A percentile compares a stretch with the other conserved stretches of the same genome.
These are phyloP conservation scores for Pleurotus salmoneostramineus DNA, from an alignment of 768 basidiomycete genomes.

Conservation along the genomic window DNA sequence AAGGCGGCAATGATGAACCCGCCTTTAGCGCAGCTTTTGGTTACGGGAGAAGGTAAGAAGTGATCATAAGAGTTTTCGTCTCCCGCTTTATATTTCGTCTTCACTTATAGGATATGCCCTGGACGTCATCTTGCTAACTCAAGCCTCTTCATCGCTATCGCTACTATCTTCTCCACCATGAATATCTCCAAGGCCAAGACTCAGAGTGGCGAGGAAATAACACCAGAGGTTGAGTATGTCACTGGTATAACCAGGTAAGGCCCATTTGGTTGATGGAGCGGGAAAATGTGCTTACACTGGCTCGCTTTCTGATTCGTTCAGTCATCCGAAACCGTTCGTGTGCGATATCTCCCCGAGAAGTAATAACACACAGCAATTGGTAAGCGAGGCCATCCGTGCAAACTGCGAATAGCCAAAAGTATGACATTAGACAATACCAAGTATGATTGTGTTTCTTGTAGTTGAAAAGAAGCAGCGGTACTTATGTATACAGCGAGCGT, in stretches of 20 bases:
- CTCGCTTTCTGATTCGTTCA: too few species aligned
- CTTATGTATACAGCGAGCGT: too few species aligned
- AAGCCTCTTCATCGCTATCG: conserved; percentile 40
- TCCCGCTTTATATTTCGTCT: background rate
- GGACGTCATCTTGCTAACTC: conserved; percentile 49
- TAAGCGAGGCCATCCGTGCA: too few species aligned
- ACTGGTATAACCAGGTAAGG: conserved; percentile 41
- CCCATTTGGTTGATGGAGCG: too few species aligned
- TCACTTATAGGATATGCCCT: conserved; percentile 36
- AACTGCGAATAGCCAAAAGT: too few species aligned
- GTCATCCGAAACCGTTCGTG: too few species aligned
- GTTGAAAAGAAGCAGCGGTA: too few species aligned
- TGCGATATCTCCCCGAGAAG: too few species aligned
- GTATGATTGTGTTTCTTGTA: too few species aligned
- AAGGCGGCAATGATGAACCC: conserved; percentile 29
- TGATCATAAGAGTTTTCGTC: background rate
- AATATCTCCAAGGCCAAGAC: conserved; percentile 38
- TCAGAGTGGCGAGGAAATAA: conserved; percentile 34
- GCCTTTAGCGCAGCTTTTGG: conserved; percentile 51
- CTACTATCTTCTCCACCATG: conserved; percentile 40
- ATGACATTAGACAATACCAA: too few species aligned
- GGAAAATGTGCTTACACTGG: too few species aligned
- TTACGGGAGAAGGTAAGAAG: conserved; percentile 47
- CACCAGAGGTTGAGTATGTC: conserved; percentile 31
- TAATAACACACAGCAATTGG: too few species aligned